These are phyloP conservation scores for Herpetomonas tarakana DNA, from an alignment of 208 protist species.

Conservation along the genomic window DNA sequence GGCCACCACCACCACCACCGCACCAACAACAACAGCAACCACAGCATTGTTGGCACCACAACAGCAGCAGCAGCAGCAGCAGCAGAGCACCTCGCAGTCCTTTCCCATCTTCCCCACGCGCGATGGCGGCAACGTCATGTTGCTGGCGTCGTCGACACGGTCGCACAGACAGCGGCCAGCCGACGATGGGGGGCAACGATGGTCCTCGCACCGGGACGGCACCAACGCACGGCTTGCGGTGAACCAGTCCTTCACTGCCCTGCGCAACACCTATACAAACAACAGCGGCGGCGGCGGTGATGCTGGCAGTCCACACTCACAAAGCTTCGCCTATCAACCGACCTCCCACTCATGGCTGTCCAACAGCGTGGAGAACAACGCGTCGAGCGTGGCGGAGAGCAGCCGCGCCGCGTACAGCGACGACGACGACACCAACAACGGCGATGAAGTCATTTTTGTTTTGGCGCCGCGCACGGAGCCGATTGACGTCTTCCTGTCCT, in stretches of 20 bases:
- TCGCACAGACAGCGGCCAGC: not conserved
- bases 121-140: slow-evolving; percentile 10
- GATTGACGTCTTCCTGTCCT: slow-evolving; percentile 87
- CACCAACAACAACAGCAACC: too few relatives aligned
- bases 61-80: not conserved
- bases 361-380: too few relatives aligned
- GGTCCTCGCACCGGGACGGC: not conserved
- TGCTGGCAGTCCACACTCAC: too few relatives aligned
- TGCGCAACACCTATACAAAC: too few relatives aligned
- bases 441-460: slow-evolving; percentile 22
- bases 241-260: not conserved
- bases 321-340: not conserved
- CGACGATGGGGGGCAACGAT: too few relatives aligned
- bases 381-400: not conserved
- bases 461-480: slow-evolving; percentile 71
- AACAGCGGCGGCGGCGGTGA: not conserved
- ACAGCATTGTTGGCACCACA: too few relatives aligned
- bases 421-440: not conserved
- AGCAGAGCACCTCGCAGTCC: not conserved
- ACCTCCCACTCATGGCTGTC: too few relatives aligned
- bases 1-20: not conserved
- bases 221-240: not conserved
- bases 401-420: too few relatives aligned
- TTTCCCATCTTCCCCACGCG: slow-evolving; percentile 8
- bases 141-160: not conserved